Percentiles rank a stretch among this genome's conserved stretches.
Conservation (phyloP, 148 eudicot genomes). For the Arbutus unedo region DNA sequence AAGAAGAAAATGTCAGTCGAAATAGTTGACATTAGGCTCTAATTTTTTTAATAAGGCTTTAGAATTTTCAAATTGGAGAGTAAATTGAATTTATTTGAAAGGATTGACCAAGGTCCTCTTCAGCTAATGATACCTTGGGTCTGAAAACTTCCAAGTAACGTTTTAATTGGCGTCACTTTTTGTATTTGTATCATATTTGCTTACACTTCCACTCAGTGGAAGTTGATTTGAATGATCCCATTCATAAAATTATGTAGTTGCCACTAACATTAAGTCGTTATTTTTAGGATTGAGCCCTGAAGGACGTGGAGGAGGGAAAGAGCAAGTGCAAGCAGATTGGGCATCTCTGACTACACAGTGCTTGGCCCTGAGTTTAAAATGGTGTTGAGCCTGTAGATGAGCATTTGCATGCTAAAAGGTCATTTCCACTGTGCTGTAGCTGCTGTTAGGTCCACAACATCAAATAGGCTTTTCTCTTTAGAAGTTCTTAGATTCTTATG, state of each 20-base stretch:
- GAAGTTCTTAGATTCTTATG: conserved; percentile 17
- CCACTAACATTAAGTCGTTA: background rate
- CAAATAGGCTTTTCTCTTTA: conserved; percentile 7
- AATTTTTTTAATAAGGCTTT: background rate
- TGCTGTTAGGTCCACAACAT: background rate
- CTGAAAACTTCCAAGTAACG: background rate
- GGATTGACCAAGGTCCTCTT: background rate
- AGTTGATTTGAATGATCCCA: background rate
- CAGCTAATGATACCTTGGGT: background rate
- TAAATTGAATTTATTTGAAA: background rate
- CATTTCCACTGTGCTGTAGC: background rate
- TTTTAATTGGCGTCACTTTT: background rate
- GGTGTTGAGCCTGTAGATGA: background rate
- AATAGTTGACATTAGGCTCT: no score
- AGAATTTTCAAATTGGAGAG: background rate
- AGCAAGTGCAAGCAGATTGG: background rate
- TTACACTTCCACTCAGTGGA: background rate
- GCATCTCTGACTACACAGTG: background rate
- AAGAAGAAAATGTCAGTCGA: no score
- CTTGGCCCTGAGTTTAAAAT: background rate
- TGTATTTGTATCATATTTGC: background rate
- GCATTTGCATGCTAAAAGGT: background rate
- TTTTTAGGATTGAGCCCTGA: background rate
- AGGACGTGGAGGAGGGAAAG: background rate
- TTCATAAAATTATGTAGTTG: background rate